These are phyloP conservation scores for Suillus variegatus DNA, from an alignment of 768 basidiomycete genomes.

Conservation along the genomic window DNA sequence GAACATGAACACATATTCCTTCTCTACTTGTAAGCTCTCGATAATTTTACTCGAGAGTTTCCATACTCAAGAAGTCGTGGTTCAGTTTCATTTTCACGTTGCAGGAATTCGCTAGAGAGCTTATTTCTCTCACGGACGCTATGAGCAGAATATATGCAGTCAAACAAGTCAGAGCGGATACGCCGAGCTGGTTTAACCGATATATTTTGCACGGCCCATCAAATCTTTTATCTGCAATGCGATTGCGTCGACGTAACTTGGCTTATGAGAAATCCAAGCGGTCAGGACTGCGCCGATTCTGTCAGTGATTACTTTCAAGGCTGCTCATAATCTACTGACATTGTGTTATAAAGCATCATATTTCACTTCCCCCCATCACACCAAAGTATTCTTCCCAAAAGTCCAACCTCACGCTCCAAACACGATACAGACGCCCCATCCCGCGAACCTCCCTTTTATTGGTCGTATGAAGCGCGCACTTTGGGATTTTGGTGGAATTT, in stretches of 20 bases:
- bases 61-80: background rate
- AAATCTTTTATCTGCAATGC: slow-evolving; percentile 23
- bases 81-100: slow-evolving; percentile 92
- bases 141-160: slow-evolving; percentile 77
- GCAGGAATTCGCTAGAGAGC: slow-evolving; percentile 89
- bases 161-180: slow-evolving; percentile 48
- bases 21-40: slow-evolving; percentile 81
- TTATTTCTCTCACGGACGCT: slow-evolving; percentile 79
- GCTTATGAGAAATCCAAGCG: slow-evolving; percentile 17
- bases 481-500: slow-evolving; percentile 67
- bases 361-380: slow-evolving; percentile 52
- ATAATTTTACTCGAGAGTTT: background rate
- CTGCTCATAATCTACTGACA: background rate
- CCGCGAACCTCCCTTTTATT: slow-evolving; percentile 54
- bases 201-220: slow-evolving; percentile 30
- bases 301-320: slow-evolving; percentile 33
- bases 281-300: slow-evolving; percentile 38
- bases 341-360: slow-evolving; percentile 46
- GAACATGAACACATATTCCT: slow-evolving; percentile 87
- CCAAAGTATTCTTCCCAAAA: slow-evolving; percentile 75
- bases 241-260: slow-evolving; percentile 16
- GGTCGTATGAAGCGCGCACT: slow-evolving; percentile 68
- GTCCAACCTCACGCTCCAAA: slow-evolving; percentile 81
- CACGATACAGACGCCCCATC: slow-evolving; percentile 78
- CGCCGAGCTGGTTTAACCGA: slow-evolving; percentile 42